Conservation (phyloP, 2,329 filamentous ascomycete species). For the Ophiostoma ulmi region DNA sequence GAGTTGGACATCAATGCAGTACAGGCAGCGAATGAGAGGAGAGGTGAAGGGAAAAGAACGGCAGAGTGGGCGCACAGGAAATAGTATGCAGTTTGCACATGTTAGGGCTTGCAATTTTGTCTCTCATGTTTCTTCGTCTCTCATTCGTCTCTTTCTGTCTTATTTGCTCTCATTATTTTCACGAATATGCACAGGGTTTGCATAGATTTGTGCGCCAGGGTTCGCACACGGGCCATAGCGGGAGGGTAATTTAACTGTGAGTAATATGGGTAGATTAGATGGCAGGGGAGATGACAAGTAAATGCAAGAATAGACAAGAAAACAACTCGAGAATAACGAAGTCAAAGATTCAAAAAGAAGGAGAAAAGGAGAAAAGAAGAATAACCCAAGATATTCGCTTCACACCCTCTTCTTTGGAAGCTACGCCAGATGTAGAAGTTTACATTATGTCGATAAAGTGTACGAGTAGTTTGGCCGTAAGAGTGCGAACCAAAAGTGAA, state of each 20-base stretch:
- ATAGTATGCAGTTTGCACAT: not conserved
- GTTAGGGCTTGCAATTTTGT: not conserved
- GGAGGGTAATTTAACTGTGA: not conserved
- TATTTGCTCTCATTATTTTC: not conserved
- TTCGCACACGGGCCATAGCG: constrained; percentile 6
- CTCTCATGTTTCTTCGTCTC: not conserved
- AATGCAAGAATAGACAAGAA: not conserved
- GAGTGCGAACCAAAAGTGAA: not conserved
- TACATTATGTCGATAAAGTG: not conserved
- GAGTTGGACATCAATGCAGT: constrained; percentile 23
- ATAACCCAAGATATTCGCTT: not conserved
- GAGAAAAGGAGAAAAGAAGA: not conserved
- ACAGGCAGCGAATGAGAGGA: constrained; percentile 8
- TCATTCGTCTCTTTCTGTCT: not conserved
- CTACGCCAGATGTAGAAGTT: not conserved
- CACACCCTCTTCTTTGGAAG: not conserved
- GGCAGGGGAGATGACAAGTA: not conserved
- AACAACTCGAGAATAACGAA: not conserved
- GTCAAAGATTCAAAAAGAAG: not conserved
- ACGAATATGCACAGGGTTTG: not conserved
- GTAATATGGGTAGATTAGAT: not conserved
- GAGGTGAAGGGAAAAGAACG: not conserved
- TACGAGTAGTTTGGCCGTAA: not conserved
- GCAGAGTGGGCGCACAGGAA: not conserved
- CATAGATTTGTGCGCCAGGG: not conserved